Conservation (phyloP, 768 basidiomycete genomes). For the Hericium coralloides region DNA sequence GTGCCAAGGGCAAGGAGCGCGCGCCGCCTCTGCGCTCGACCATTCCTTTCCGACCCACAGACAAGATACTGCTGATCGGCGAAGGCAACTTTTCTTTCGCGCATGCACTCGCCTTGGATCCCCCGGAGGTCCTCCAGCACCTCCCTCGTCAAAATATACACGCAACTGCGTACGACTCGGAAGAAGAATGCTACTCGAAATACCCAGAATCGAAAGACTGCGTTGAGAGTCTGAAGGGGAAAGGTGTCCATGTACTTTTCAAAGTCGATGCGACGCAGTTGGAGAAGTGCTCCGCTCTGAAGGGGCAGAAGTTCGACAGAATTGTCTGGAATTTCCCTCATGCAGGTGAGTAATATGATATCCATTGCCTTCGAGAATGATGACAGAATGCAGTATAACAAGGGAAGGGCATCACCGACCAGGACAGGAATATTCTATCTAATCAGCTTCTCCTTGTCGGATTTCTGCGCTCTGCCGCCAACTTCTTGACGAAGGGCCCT, state of each 20-base stretch:
- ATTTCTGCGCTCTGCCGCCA: slow-evolving; percentile 68
- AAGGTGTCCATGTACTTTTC: slow-evolving; percentile 69
- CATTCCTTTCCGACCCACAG: slow-evolving; percentile 55
- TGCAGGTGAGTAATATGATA: slow-evolving; percentile 51
- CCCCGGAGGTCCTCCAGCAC: slow-evolving; percentile 35
- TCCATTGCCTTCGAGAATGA: not conserved
- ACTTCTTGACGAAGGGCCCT: slow-evolving; percentile 49
- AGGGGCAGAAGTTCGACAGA: slow-evolving; percentile 60
- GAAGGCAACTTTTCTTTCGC: slow-evolving; percentile 96
- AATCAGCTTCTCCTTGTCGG: slow-evolving; percentile 80
- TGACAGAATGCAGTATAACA: slow-evolving; percentile 5
- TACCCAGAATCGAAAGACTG: slow-evolving; percentile 67
- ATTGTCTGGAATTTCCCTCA: slow-evolving; percentile 97
- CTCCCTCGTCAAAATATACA: slow-evolving; percentile 62
- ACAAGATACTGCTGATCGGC: slow-evolving; percentile 72
- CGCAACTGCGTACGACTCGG: slow-evolving; percentile 80
- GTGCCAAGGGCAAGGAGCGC: slow-evolving; percentile 34
- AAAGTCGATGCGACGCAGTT: slow-evolving; percentile 78
- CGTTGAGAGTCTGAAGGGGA: slow-evolving; percentile 41
- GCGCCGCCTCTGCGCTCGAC: slow-evolving; percentile 31
- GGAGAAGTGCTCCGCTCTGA: slow-evolving; percentile 47
- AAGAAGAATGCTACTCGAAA: slow-evolving; percentile 68
- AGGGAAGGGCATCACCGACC: slow-evolving; percentile 89
- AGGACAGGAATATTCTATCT: slow-evolving; percentile 84
- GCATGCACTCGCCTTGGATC: slow-evolving; percentile 51